phyloP scores from a whole-genome alignment of 805 yeast genomes.

The Candida golubevii region DNA sequence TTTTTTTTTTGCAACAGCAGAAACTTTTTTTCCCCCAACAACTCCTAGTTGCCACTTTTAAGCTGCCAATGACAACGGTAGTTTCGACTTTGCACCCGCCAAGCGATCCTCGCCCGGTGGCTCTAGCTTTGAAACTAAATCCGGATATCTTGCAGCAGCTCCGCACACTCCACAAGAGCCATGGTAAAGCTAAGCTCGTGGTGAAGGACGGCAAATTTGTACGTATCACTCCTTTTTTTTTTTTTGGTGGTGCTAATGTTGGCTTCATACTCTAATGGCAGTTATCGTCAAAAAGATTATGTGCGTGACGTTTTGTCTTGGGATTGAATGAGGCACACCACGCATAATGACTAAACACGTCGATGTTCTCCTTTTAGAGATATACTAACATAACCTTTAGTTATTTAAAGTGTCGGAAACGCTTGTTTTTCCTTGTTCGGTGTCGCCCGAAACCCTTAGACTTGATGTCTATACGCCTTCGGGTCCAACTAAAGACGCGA shows the following conservation, averaged over 20 bases:
- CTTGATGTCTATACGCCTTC: conserved; percentile 29
- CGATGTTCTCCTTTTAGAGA: no score
- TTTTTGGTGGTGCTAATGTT: no score
- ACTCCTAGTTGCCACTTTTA: not conserved
- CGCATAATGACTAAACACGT: not conserved
- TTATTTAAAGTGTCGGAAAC: conserved; percentile 27
- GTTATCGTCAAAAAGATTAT: no score
- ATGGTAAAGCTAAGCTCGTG: conserved; percentile 26
- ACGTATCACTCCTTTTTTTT: conserved; percentile 14
- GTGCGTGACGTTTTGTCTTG: no score
- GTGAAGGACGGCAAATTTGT: conserved; percentile 35
- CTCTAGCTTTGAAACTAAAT: conserved; percentile 28
- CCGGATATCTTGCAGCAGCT: conserved; percentile 26
- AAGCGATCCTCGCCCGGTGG: conserved; percentile 17
- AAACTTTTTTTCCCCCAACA: not conserved
- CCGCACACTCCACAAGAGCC: conserved; percentile 15
- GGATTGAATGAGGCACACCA: no score
- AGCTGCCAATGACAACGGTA: conserved; percentile 10
- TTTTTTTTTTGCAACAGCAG: no score
- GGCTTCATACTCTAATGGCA: no score
- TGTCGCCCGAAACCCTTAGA: conserved; percentile 32
- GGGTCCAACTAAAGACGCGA: not conserved
- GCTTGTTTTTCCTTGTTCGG: conserved; percentile 29
- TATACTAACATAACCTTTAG: conserved; percentile 21
- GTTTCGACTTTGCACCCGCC: conserved; percentile 15